Evolutionary conservation across 805 yeast species (phyloP), one percentile per base, ranked within the genome.

Genomic region (Saccharomyces eubayanus): DNA sequence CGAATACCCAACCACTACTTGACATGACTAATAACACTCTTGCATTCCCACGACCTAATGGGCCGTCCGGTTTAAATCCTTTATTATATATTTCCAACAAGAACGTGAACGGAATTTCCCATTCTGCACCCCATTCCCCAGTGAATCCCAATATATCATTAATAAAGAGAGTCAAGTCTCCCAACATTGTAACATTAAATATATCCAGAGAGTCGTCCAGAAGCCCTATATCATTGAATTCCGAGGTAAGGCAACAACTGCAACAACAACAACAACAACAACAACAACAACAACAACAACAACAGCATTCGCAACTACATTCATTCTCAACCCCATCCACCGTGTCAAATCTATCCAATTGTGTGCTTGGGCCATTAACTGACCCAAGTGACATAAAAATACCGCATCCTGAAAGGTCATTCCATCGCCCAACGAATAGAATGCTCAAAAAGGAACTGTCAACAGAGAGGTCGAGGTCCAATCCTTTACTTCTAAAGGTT

Each of bases 151-250:
- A 59, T 49, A 49, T 65, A 46, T 65, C 69, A 3, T 62, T 62
- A 49, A 61, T 67, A 46, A 65, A 62, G 48, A 60, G 68, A 47
- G 55, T 66, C 20, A 65, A 66, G 49, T 65, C 68, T 3, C 68
- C 70, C 5, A 67, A 67, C 52, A 67, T 66, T 49, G 71, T 67
- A 3, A 67, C 68, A 16, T 54, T 67, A 49, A 67, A 67, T 48
- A 65, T 67, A 28, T 67, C 71, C 6, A 59, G 71, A 49, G 71
- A 66, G 49, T 59, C 65, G 20, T 66, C 70, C 8, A 59, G 64
- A 55, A 63, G 67, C 47, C 70, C 70, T 5, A 62, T 63, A 11
- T 60, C 65, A 5, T 54, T 62, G 16, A 60, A 53, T 47, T 50
- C 51, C 3, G 65, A 62, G 31, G 21, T 47, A 56, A 50, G 16